Base-by-base conservation (phyloP, 176 grass and related monocot species). In the Areca catechu region DNA sequence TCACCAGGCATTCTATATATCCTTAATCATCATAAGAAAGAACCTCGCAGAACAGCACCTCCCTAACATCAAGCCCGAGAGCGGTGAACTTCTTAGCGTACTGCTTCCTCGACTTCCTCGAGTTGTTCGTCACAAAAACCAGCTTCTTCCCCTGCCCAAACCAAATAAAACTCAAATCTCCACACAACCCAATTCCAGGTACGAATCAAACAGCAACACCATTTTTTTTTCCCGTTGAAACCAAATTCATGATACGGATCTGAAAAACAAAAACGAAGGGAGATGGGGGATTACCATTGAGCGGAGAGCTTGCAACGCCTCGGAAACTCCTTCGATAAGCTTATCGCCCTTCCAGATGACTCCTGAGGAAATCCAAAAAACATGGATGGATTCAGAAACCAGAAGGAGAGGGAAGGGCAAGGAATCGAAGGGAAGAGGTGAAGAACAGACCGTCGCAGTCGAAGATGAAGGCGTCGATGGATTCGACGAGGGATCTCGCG, bases 271-370 rank as follows among this genome's bases (percentile, higher is more conserved):
- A 23, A 48, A 12, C 2, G 1, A 29, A 59, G 27, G 22, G n/a
- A 48, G 2, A 51, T 4, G 22, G 20, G 49, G 43, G 22, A 22
- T 19, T 85, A 96, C 86, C 83, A 85, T 24, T 20, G 85, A 87
- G 3, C 92, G 86, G 19, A 96, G 65, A 9, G 79, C 49, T 15
- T 81, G 63, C 77, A 90, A 61, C 48, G 86, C 80, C 67, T 81
- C 77, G 9, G 77, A 56, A 52, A 96, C 86, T 34, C 92, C 86
- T 22, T 88, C 80, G 53, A 96, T 90, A 65, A 96, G 80, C 61
- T 69, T 69, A 63, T 90, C 92, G 3, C 92, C 92, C 81, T 90
- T 90, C 92, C 92, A 96, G 48, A 96, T 96, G 28, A 96, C 92
- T 19, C 92, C 86, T 90, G 57, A 7, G 9, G 10, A 53, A 65